Evolutionary conservation across 2,329 filamentous ascomycete species (phyloP).

Genomic region (Microcyclospora tardicrescens): DNA sequence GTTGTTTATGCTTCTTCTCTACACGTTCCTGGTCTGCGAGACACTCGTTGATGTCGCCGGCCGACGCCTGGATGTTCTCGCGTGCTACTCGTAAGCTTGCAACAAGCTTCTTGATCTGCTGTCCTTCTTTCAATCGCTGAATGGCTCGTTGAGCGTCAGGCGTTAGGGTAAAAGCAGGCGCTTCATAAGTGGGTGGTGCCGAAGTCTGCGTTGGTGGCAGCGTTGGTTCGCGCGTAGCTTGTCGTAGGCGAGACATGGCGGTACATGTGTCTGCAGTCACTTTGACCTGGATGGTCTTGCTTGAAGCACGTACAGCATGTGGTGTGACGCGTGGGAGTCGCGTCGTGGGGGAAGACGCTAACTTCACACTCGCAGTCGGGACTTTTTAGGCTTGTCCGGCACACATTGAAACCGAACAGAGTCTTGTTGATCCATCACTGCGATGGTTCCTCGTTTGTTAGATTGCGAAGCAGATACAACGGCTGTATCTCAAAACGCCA

Average conservation of each 20-base stretch:
- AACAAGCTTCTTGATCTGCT: slow-evolving; percentile 33
- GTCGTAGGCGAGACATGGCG: slow-evolving; percentile 6
- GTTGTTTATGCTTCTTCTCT: slow-evolving; percentile 22
- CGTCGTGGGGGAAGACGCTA: too few relatives aligned
- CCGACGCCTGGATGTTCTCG: slow-evolving; percentile 35
- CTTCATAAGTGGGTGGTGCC: slow-evolving; percentile 39
- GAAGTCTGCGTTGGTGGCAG: slow-evolving; percentile 1
- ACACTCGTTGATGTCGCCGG: slow-evolving; percentile 44
- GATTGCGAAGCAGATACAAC: too few relatives aligned
- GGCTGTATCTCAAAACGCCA: too few relatives aligned
- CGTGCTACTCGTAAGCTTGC: slow-evolving; percentile 36
- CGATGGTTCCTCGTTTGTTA: too few relatives aligned
- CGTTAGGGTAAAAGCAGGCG: slow-evolving; percentile 40
- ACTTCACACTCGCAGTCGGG: too few relatives aligned
- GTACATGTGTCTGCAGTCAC: not conserved
- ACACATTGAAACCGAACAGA: too few relatives aligned
- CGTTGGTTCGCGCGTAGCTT: slow-evolving; percentile 4
- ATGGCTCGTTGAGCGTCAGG: slow-evolving; percentile 34
- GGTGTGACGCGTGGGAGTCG: too few relatives aligned
- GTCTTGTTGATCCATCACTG: too few relatives aligned
- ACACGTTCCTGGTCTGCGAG: slow-evolving; percentile 24
- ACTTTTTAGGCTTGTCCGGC: too few relatives aligned
- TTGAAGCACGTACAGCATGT: too few relatives aligned
- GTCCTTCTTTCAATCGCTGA: slow-evolving; percentile 29
- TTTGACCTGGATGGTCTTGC: too few relatives aligned